These are phyloP conservation scores for Yarrowia sp. DNA, from an alignment of 805 yeast genomes.

Conservation along the genomic window DNA sequence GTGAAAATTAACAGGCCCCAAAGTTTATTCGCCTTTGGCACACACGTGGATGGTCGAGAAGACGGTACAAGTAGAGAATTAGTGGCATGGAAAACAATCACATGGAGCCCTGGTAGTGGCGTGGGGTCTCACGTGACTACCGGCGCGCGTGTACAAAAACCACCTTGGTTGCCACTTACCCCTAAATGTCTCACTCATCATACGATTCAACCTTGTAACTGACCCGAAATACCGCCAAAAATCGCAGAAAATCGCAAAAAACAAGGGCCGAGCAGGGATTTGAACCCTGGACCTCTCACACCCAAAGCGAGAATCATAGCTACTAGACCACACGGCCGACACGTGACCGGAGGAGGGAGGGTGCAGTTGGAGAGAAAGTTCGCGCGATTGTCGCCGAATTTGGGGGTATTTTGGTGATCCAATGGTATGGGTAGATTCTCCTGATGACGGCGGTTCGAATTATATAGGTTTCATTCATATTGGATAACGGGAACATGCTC, in stretches of 20 bases:
- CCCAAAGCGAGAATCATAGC: constrained; percentile 38
- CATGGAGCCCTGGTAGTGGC: background rate
- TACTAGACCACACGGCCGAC: constrained; percentile 37
- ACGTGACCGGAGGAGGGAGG: background rate
- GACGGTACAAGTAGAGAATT: background rate
- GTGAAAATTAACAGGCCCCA: constrained; percentile 15
- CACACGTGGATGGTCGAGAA: constrained; percentile 9
- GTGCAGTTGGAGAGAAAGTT: too few species aligned
- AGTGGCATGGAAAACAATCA: background rate
- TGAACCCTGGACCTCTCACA: constrained; percentile 38
- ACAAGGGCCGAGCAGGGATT: constrained; percentile 37
- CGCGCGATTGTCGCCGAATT: too few species aligned
- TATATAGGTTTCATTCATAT: too few species aligned
- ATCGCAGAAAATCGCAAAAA: background rate
- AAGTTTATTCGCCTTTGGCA: constrained; percentile 1
- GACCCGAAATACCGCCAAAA: background rate
- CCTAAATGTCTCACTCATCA: constrained; percentile 10
- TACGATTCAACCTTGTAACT: constrained; percentile 19
- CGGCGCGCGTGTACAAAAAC: too few species aligned
- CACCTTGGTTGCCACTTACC: too few species aligned
- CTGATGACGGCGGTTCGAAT: too few species aligned
- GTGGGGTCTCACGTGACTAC: background rate
- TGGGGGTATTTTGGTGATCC: too few species aligned
- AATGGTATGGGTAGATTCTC: too few species aligned
- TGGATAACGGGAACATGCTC: too few species aligned